phyloP scores from a whole-genome alignment of 805 yeast species.

The Grigorovia yakushimaensis region DNA sequence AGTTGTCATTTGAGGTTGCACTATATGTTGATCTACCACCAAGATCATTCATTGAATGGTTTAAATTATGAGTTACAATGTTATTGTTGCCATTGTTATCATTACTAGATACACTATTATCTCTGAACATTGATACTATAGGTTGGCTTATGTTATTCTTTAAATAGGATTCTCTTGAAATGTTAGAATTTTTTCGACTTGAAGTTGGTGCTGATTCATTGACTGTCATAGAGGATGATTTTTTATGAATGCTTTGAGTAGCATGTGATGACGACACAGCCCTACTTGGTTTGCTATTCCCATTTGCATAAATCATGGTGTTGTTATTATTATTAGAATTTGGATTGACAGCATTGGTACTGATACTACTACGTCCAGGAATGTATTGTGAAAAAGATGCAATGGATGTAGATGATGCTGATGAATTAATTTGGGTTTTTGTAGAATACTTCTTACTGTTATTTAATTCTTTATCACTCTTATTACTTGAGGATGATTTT shows the following conservation, averaged over 20 bases:
- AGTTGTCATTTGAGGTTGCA: not conserved
- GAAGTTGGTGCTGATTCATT: not conserved
- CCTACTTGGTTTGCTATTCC: not conserved
- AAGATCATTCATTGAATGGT: not conserved
- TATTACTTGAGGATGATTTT: constrained; percentile 3
- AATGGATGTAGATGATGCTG: constrained; percentile 1
- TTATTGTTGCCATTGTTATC: not conserved
- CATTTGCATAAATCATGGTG: too few relatives aligned
- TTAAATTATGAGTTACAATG: not conserved
- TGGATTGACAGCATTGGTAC: too few relatives aligned
- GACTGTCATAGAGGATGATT: not conserved
- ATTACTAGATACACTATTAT: not conserved
- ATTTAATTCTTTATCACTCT: constrained; percentile 1
- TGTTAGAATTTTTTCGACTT: constrained; percentile 2
- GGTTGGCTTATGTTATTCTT: constrained; percentile 3
- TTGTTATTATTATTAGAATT: not conserved
- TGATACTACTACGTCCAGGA: not conserved
- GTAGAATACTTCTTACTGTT: not conserved
- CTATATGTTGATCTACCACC: not conserved
- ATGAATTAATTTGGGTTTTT: not conserved
- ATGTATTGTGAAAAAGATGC: constrained; percentile 4
- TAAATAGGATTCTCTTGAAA: constrained; percentile 1
- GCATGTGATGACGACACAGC: not conserved
- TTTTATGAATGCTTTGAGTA: constrained; percentile 1
- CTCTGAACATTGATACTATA: not conserved